These are phyloP conservation scores for Chlorella sp. DNA, from an alignment of 139 green algal species.

Conservation along the genomic window DNA sequence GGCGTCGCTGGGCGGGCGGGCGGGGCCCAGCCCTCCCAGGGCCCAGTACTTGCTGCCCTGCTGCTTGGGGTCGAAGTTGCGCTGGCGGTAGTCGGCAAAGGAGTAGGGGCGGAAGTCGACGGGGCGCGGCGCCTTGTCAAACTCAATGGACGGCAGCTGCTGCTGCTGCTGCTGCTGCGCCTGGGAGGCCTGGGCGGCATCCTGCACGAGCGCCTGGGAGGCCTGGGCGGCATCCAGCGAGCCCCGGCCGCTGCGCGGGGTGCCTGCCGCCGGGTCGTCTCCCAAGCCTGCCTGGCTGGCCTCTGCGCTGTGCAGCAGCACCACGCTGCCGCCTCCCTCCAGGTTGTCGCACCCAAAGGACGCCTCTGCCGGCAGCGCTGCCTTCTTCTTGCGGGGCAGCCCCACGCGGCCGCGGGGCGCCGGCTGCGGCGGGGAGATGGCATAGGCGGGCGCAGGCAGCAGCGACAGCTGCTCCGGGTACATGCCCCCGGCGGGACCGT, in stretches of 20 bases:
- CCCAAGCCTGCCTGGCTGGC: not conserved
- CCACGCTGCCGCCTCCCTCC: not conserved
- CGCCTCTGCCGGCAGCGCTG: conserved; percentile 10
- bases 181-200: not conserved
- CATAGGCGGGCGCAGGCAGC: not conserved
- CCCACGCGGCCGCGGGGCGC: not conserved
- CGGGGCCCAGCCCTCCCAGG: conserved; percentile 74
- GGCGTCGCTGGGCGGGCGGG: conserved; percentile 51
- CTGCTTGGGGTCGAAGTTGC: conserved; percentile 71
- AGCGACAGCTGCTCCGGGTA: not conserved
- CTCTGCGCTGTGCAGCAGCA: not conserved
- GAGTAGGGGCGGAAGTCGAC: conserved; percentile 49
- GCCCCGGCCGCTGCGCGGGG: not conserved
- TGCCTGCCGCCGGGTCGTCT: not conserved
- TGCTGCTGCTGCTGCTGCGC: not conserved
- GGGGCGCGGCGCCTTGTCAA: conserved; percentile 36
- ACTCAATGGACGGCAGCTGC: conserved; percentile 23
- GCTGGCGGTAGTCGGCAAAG: conserved; percentile 38
- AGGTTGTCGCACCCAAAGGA: conserved; percentile 4
- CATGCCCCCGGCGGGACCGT: not conserved
- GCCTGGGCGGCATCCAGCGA: not conserved
- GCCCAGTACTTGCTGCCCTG: conserved; percentile 65
- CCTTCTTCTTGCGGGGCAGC: conserved; percentile 25
- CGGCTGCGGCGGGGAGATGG: not conserved
- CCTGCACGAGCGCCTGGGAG: not conserved